Conservation (phyloP, 805 yeast species). For the Myxozyma vanderwaltii region DNA sequence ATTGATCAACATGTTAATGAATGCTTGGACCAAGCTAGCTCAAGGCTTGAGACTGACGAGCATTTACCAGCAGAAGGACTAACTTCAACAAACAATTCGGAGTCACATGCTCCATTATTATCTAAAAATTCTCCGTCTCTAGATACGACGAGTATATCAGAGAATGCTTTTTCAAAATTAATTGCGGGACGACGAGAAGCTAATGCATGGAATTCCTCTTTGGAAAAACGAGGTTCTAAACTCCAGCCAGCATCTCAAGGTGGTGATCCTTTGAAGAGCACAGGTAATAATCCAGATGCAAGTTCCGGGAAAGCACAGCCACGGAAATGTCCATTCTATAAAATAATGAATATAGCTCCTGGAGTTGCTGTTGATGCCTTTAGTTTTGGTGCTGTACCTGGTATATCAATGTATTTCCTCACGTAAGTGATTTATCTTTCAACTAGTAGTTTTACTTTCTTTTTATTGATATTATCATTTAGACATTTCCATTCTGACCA, state of each 20-base stretch:
- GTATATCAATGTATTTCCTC: constrained; percentile 40
- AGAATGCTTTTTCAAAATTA: not conserved
- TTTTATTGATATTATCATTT: not conserved
- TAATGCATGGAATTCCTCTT: not conserved
- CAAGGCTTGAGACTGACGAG: not conserved
- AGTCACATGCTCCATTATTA: not conserved
- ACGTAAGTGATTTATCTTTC: constrained; percentile 32
- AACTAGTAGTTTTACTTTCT: not conserved
- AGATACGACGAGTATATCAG: not conserved
- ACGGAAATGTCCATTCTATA: constrained; percentile 40
- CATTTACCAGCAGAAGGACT: not conserved
- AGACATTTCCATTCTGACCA: constrained; percentile 91
- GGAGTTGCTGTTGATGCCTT: constrained; percentile 46
- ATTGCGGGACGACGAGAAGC: not conserved
- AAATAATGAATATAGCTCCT: constrained; percentile 39
- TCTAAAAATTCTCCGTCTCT: not conserved
- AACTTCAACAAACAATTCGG: not conserved
- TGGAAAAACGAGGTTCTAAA: not conserved
- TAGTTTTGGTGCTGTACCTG: constrained; percentile 42
- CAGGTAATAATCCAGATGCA: not conserved
- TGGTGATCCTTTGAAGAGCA: not conserved
- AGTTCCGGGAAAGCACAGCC: not conserved
- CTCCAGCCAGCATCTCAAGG: not conserved
- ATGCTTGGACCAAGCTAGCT: constrained; percentile 4
- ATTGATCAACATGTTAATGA: constrained; percentile 15